These are phyloP conservation scores for Sporothrix luriei DNA, from an alignment of 2,329 filamentous ascomycete genomes.

Conservation along the genomic window DNA sequence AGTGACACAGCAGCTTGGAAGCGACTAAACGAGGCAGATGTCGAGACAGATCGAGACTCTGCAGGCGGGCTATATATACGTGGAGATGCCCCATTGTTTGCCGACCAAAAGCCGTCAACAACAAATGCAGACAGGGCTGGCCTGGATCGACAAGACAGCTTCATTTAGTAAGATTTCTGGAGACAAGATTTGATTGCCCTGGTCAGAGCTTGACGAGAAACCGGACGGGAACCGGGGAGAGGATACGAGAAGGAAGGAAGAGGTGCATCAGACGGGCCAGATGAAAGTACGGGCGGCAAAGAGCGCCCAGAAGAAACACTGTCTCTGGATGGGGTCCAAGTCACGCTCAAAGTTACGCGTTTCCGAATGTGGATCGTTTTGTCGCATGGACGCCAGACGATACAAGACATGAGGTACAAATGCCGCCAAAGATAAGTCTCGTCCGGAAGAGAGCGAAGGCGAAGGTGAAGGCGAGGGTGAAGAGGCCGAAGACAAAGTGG, in stretches of 20 bases:
- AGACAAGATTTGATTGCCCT: not conserved
- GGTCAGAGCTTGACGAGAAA: not conserved
- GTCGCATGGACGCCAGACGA: not conserved
- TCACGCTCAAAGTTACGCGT: not conserved
- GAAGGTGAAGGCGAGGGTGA: not conserved
- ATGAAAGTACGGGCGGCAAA: not conserved
- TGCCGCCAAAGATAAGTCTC: not conserved
- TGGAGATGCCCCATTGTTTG: not conserved
- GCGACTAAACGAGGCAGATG: not conserved
- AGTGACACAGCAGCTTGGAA: constrained; percentile 5
- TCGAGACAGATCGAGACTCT: not conserved
- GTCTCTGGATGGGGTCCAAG: not conserved
- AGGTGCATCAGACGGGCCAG: no score
- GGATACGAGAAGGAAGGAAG: not conserved
- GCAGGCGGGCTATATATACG: not conserved
- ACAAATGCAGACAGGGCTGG: not conserved
- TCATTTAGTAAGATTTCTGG: not conserved
- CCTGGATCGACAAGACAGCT: not conserved
- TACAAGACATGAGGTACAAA: constrained; percentile 1
- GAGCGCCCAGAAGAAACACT: not conserved
- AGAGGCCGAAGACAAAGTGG: not conserved
- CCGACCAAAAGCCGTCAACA: not conserved
- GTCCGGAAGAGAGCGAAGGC: not conserved
- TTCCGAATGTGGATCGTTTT: not conserved
- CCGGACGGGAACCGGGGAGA: not conserved